phyloP scores from a whole-genome alignment of 78 protist genomes.

The Blattamonas nauphoetae region DNA sequence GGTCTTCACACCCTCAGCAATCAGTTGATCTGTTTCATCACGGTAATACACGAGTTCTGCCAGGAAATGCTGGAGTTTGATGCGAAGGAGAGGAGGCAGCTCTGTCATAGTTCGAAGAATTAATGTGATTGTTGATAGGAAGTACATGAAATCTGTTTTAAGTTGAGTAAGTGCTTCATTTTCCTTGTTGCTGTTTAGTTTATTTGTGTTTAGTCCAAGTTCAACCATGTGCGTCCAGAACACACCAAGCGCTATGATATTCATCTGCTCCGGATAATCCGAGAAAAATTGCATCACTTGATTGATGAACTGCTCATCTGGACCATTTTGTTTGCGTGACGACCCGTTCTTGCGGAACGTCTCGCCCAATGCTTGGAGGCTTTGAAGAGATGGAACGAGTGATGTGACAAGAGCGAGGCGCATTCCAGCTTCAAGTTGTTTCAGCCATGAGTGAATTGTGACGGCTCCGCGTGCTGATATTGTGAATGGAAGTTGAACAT shows the following conservation, averaged over 20 bases:
- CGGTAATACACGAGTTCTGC: slow-evolving; percentile 85
- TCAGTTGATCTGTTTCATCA: slow-evolving; percentile 55
- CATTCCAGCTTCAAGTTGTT: slow-evolving; percentile 12
- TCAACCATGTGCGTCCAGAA: background rate
- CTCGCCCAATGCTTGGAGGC: no score
- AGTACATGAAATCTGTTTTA: no score
- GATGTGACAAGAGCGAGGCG: background rate
- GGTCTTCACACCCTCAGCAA: background rate
- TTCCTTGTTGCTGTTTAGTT: no score
- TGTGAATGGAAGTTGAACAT: no score
- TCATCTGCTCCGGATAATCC: background rate
- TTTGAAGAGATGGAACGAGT: background rate
- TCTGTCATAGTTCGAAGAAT: no score
- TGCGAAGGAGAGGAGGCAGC: slow-evolving; percentile 32
- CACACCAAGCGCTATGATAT: background rate
- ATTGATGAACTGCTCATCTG: no score
- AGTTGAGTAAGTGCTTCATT: no score
- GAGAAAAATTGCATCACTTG: background rate
- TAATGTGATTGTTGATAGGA: no score
- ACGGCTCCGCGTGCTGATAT: no score
- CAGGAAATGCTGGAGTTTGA: slow-evolving; percentile 78
- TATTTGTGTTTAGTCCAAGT: background rate
- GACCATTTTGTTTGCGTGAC: no score
- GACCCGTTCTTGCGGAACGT: no score
- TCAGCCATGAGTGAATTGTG: background rate